Conservation (phyloP, 1,284 basidiomycete genomes). For the Cryptococcus amylolentus region DNA sequence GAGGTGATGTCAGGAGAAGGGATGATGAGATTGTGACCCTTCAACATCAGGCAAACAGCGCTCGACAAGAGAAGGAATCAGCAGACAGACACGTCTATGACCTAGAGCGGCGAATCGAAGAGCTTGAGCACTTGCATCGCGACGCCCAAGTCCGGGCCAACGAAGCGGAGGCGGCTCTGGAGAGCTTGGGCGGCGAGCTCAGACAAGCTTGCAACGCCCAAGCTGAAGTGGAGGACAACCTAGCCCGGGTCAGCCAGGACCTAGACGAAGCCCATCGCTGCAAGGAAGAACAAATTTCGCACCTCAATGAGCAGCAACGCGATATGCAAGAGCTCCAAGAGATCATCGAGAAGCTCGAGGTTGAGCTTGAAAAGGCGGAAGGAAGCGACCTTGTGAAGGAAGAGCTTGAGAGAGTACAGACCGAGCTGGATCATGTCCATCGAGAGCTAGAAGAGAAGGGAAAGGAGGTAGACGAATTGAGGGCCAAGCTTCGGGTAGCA, state of each 20-base stretch:
- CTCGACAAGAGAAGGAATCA: slow-evolving; percentile 13
- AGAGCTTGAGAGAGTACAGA: slow-evolving; percentile 14
- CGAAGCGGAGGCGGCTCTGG: slow-evolving; percentile 1
- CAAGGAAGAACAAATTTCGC: neutral
- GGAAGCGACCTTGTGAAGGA: slow-evolving; percentile 7
- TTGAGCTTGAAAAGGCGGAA: slow-evolving; percentile 7
- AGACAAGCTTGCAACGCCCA: slow-evolving; percentile 11
- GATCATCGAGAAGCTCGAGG: slow-evolving; percentile 10
- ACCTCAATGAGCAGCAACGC: slow-evolving; percentile 17
- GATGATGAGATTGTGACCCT: slow-evolving; percentile 11
- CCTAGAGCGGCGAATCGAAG: slow-evolving; percentile 6
- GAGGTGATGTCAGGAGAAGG: slow-evolving; percentile 3
- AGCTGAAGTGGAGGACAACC: slow-evolving; percentile 11
- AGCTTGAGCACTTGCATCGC: slow-evolving; percentile 7
- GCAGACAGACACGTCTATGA: slow-evolving; percentile 2
- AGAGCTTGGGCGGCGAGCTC: slow-evolving; percentile 11
- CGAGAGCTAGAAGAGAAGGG: slow-evolving; percentile 24
- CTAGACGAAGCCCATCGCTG: slow-evolving; percentile 6
- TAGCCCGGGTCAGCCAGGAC: slow-evolving; percentile 7
- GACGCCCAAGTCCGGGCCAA: slow-evolving; percentile 4
- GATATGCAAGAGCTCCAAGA: slow-evolving; percentile 16
- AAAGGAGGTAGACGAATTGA: slow-evolving; percentile 28
- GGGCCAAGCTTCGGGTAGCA: slow-evolving; percentile 18
- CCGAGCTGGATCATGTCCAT: slow-evolving; percentile 19
- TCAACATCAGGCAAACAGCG: neutral